A percentile compares a stretch with the other conserved stretches of the same genome.
Conservation (phyloP, 192 early-diverging fungal species). For the Coemansia sp. region DNA sequence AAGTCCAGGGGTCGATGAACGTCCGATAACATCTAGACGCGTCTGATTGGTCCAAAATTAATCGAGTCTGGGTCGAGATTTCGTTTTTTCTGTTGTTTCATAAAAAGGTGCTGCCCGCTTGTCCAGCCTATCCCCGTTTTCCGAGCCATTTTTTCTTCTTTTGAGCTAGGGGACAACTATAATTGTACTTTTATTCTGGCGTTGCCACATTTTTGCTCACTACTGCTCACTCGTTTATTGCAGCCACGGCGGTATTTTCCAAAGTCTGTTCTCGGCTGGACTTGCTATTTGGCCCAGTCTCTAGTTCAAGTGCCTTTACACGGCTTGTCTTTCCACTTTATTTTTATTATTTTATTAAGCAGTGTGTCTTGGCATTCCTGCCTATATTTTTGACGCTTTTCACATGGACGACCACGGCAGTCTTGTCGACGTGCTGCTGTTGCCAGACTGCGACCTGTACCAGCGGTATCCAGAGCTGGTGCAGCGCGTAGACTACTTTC, state of each 20-base stretch:
- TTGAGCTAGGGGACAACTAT: background rate
- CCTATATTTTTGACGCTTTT: constrained; percentile 3
- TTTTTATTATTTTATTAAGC: constrained; percentile 1
- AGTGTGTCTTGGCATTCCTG: background rate
- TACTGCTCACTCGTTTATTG: background rate
- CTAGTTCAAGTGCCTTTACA: background rate
- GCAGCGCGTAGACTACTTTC: constrained; percentile 53
- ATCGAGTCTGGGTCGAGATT: constrained; percentile 5
- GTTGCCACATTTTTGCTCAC: constrained; percentile 1
- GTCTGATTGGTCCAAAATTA: constrained; percentile 5
- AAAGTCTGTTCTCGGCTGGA: constrained; percentile 5
- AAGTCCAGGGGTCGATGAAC: constrained; percentile 1
- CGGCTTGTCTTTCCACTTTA: background rate
- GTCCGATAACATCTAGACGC: background rate
- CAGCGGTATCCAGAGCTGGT: constrained; percentile 52
- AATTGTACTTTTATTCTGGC: constrained; percentile 4
- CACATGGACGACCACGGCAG: constrained; percentile 40
- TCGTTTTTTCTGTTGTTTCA: background rate
- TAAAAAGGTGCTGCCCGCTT: background rate
- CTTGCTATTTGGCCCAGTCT: background rate
- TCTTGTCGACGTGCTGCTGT: constrained; percentile 48
- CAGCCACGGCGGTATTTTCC: background rate
- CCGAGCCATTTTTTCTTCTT: background rate
- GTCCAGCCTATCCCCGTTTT: background rate
- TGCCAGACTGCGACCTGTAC: constrained; percentile 49